Evolutionary conservation across 1,139 yeast species (phyloP).

Genomic region (Pichia sp.): DNA sequence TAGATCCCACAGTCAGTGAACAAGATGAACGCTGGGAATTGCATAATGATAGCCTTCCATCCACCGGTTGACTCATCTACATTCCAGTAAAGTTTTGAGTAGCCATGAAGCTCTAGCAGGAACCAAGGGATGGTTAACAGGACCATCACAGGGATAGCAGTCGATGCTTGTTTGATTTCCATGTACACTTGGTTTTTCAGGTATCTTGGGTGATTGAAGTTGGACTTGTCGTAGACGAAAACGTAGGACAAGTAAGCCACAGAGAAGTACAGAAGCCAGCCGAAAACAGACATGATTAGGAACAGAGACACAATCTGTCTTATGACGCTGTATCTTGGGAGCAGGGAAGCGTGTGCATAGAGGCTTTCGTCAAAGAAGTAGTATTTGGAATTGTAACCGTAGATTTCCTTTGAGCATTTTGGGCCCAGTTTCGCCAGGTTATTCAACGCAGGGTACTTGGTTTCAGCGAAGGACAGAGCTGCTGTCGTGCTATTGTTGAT

Average conservation of each 20-base stretch:
- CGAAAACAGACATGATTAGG: conserved; percentile 73
- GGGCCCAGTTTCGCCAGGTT: conserved; percentile 11
- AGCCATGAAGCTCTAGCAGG: conserved; percentile 75
- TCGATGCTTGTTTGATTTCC: conserved; percentile 73
- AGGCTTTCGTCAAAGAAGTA: conserved; percentile 46
- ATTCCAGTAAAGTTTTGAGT: conserved; percentile 69
- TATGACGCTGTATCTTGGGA: conserved; percentile 65
- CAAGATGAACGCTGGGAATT: conserved; percentile 73
- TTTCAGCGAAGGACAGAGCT: conserved; percentile 22
- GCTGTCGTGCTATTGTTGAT: conserved; percentile 26
- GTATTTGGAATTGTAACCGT: conserved; percentile 44
- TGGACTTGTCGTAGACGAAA: conserved; percentile 78
- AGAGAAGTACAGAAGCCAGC: conserved; percentile 72
- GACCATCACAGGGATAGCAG: conserved; percentile 89
- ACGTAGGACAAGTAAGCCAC: conserved; percentile 73
- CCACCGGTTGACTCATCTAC: conserved; percentile 65
- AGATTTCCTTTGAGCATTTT: conserved; percentile 26
- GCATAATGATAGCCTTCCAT: conserved; percentile 57
- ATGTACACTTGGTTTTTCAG: conserved; percentile 84
- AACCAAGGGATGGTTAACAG: conserved; percentile 86
- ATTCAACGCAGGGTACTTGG: conserved; percentile 19
- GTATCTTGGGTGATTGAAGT: conserved; percentile 93
- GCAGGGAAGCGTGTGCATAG: conserved; percentile 55
- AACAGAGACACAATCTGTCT: conserved; percentile 71
- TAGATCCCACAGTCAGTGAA: conserved; percentile 94